phyloP scores from a whole-genome alignment of 352 stramenopile species.

The Saprolegnia parasitica region DNA sequence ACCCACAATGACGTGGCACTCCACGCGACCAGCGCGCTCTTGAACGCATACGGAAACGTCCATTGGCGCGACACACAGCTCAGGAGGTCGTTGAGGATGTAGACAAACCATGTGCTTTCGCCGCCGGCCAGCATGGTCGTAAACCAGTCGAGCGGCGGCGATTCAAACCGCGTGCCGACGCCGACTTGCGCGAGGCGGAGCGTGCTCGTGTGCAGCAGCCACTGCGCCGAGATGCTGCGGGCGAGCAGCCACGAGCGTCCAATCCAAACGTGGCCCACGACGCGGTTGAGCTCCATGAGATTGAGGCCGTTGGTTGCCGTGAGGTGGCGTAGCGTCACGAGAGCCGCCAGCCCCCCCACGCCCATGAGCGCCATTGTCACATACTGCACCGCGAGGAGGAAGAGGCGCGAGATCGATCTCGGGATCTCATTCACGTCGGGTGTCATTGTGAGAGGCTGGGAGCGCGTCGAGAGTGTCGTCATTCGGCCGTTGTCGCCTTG shows the following conservation, averaged over 20 bases:
- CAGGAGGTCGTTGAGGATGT: slow-evolving; percentile 23
- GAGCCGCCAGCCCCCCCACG: background rate
- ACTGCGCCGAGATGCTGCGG: background rate
- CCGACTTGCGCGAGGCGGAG: background rate
- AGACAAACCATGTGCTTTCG: slow-evolving; percentile 19
- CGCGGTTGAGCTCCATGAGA: slow-evolving; percentile 7
- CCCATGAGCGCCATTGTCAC: slow-evolving; percentile 6
- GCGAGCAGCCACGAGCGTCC: background rate
- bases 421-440: slow-evolving; percentile 5
- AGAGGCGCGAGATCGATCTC: slow-evolving; percentile 5
- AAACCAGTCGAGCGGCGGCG: slow-evolving; percentile 2
- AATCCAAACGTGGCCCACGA: slow-evolving; percentile 14
- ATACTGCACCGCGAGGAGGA: background rate
- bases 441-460: background rate
- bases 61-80: background rate
- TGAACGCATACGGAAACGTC: background rate
- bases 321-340: background rate
- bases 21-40: slow-evolving; percentile 7
- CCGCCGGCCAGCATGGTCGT: slow-evolving; percentile 4
- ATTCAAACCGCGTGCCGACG: background rate
- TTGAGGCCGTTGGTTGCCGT: background rate
- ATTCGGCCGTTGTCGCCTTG: slow-evolving; percentile 13
- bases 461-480: slow-evolving; percentile 8
- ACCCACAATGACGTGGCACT: background rate
- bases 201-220: slow-evolving; percentile 6